These are phyloP conservation scores for Ustulina deusta DNA, from an alignment of 2,329 filamentous ascomycete genomes.

Conservation along the genomic window DNA sequence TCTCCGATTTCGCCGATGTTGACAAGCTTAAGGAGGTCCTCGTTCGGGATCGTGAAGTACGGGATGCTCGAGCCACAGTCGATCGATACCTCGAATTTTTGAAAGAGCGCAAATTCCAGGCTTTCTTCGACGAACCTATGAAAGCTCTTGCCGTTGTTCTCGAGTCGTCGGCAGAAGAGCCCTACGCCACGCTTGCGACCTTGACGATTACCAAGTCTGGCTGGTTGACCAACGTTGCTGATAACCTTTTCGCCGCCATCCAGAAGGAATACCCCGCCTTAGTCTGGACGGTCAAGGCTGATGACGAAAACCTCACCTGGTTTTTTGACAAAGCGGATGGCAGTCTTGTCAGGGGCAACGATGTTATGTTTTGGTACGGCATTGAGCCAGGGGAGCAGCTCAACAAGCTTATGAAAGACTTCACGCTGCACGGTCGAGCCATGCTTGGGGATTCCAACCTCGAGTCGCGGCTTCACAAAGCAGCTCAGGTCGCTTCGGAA, in stretches of 20 bases:
- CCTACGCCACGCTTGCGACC: slow-evolving; percentile 85
- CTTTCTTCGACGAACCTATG: slow-evolving; percentile 95
- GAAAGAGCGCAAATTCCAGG: slow-evolving; percentile 82
- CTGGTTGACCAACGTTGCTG: slow-evolving; percentile 93
- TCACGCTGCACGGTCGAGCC: slow-evolving; percentile 81
- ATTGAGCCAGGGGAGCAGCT: slow-evolving; percentile 85
- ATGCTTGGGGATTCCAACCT: slow-evolving; percentile 93
- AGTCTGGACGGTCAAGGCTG: slow-evolving; percentile 95
- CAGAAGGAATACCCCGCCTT: slow-evolving; percentile 94
- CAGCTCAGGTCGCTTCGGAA: slow-evolving; percentile 76
- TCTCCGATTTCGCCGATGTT: slow-evolving; percentile 81
- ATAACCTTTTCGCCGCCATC: slow-evolving; percentile 93
- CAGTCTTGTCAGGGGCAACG: slow-evolving; percentile 84
- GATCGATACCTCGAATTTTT: slow-evolving; percentile 88
- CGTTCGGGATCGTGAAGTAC: slow-evolving; percentile 81
- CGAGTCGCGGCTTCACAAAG: slow-evolving; percentile 83
- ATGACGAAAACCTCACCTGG: slow-evolving; percentile 97
- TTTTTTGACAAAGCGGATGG: slow-evolving; percentile 98
- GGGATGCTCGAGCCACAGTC: slow-evolving; percentile 85
- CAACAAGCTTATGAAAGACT: slow-evolving; percentile 84
- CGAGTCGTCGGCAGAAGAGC: slow-evolving; percentile 73
- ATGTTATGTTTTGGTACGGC: slow-evolving; percentile 97
- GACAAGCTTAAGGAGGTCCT: slow-evolving; percentile 84
- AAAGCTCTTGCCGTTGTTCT: slow-evolving; percentile 91
- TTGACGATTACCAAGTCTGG: slow-evolving; percentile 94